Evolutionary conservation across 345 rosid species (phyloP).

Genomic region (Microcos paniculata): DNA sequence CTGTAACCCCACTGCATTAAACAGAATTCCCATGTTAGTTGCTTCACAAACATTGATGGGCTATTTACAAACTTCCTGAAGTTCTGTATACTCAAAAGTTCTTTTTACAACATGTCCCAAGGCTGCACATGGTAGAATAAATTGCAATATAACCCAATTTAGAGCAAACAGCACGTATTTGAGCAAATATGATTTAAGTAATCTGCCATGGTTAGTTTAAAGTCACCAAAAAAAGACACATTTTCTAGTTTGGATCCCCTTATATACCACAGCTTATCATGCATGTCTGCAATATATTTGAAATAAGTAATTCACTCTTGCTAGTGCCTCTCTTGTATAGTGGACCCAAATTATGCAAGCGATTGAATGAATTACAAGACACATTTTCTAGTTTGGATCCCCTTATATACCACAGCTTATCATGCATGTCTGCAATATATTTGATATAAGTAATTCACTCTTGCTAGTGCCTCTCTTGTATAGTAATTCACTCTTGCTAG

Average conservation of each 20-base stretch:
- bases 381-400: neutral
- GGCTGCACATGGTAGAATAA: neutral
- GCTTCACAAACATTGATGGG: neutral
- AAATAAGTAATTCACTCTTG: neutral
- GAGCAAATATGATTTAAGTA: neutral
- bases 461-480: neutral
- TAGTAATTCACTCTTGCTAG: too few species aligned
- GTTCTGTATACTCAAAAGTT: neutral
- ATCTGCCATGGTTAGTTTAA: neutral
- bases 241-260: neutral
- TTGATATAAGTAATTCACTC: neutral
- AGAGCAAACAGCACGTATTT: neutral
- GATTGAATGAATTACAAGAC: too few species aligned
- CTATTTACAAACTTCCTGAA: neutral
- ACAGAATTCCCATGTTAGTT: neutral
- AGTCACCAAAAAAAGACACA: neutral
- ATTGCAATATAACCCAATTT: neutral
- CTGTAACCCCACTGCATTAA: conserved; percentile 45
- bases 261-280: neutral
- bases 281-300: neutral
- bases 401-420: neutral
- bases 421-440: neutral
- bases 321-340: neutral
- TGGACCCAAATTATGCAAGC: neutral
- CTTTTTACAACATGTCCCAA: neutral